phyloP scores from a whole-genome alignment of 2,329 filamentous ascomycete genomes.

The Sporothrix pseudoabietina region DNA sequence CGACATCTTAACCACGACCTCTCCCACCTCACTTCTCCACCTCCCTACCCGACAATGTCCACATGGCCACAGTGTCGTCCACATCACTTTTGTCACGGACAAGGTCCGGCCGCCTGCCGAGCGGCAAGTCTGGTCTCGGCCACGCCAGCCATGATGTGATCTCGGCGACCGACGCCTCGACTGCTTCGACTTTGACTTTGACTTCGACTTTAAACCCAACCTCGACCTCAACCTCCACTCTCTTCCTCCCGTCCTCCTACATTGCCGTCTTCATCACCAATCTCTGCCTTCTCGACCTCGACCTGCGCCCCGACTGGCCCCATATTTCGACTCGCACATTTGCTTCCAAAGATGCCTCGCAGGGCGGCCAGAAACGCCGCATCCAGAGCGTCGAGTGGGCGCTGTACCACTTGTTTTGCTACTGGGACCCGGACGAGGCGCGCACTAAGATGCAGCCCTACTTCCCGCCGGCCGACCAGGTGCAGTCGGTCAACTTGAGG shows the following conservation, averaged over 20 bases:
- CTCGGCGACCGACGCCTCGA: background rate
- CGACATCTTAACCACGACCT: background rate
- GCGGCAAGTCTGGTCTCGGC: slow-evolving; percentile 28
- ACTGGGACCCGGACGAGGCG: slow-evolving; percentile 80
- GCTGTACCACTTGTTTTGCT: slow-evolving; percentile 79
- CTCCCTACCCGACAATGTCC: slow-evolving; percentile 24
- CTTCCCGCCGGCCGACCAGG: slow-evolving; percentile 85
- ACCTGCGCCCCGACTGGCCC: slow-evolving; percentile 78
- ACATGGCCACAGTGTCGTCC: slow-evolving; percentile 29
- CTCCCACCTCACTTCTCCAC: background rate
- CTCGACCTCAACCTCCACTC: background rate
- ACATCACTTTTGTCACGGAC: slow-evolving; percentile 37
- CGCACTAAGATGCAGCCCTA: slow-evolving; percentile 79
- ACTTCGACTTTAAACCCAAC: slow-evolving; percentile 20
- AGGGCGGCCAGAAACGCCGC: slow-evolving; percentile 76
- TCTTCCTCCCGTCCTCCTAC: slow-evolving; percentile 49
- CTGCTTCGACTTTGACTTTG: slow-evolving; percentile 11
- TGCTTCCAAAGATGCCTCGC: slow-evolving; percentile 63
- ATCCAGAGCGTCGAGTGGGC: slow-evolving; percentile 86
- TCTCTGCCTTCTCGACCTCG: slow-evolving; percentile 78
- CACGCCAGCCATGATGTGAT: background rate
- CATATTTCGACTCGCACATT: slow-evolving; percentile 71
- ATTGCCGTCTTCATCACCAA: slow-evolving; percentile 77
- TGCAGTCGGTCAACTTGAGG: slow-evolving; percentile 88
- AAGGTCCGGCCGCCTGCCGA: slow-evolving; percentile 36